Evolutionary conservation across 106 monocot genomes (phyloP), one percentile per base, ranked within the genome.

Genomic region (Narthecium ossifragum): DNA sequence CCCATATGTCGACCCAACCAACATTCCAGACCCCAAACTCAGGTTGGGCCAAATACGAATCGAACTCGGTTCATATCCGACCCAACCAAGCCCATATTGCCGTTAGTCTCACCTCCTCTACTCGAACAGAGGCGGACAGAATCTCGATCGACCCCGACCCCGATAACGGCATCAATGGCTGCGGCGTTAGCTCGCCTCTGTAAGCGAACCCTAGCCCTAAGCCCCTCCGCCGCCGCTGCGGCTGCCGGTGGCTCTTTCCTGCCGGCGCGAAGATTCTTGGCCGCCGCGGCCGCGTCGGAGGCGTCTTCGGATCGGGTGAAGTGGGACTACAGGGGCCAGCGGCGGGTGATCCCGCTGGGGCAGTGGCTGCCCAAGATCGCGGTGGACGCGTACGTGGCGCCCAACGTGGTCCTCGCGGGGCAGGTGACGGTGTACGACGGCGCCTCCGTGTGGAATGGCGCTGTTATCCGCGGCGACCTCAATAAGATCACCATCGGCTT

Each of bases 281-380:
- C 48, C 58, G 28, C 63, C 63, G 10, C 46, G 32, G 10, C 43
- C 0, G 24, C 66, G 2, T 26, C 27, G 33, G 10, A 54, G 31
- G 11, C 71, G 30, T 41, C 63, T 14, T 26, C 71, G 26, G 89
- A 89, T 61, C 89, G 75, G 29, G 79, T 89, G 63, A 69, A 70
- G 58, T 94, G 93, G 93, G 93, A 94, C 80, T 94, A 94, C 76
- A 51, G 93, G 31, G 93, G 93, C 4, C 93, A 94, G 64, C 68
- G 93, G 18, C 60, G 73, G 61, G 64, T 89, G 55, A 77, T 94
- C 30, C 93, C 93, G 0, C 70, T 94, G 12, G 89, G 89, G 10
- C 93, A 94, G 77, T 94, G 93, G 93, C 51, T 89, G 12, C 93
- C 89, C 13, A 94, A 94, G 75, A 66, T 94, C 47, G 89, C 85